Evolutionary conservation across 495 filamentous ascomycete species (phyloP).

Genomic region (Pseudotulostoma volvatum): DNA sequence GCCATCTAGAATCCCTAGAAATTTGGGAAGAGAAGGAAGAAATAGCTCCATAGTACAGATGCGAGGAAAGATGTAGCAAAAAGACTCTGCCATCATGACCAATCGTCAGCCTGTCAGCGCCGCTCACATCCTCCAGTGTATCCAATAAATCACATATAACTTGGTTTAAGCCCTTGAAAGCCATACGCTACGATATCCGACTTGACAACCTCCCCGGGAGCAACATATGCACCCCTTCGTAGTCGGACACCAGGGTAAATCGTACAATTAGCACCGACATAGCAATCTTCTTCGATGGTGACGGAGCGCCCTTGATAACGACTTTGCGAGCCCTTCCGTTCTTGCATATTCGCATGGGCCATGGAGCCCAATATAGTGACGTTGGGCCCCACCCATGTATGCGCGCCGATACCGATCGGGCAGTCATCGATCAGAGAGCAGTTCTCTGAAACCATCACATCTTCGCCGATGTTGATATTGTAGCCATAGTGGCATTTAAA

Average conservation of each 20-base stretch:
- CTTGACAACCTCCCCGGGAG: conserved; percentile 31
- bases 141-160: conserved; percentile 29
- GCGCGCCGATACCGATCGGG: conserved; percentile 55
- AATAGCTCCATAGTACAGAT: too few relatives aligned
- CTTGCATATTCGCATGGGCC: conserved; percentile 57
- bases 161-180: conserved; percentile 29
- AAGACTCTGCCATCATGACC: too few relatives aligned
- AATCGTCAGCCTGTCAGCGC: too few relatives aligned
- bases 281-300: conserved; percentile 75
- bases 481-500: conserved; percentile 95
- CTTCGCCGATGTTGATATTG: conserved; percentile 76
- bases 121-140: too few relatives aligned
- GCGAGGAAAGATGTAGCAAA: too few relatives aligned
- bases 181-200: conserved; percentile 28
- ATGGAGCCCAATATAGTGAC: conserved; percentile 73
- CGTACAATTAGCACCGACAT: conserved; percentile 70
- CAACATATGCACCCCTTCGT: conserved; percentile 27
- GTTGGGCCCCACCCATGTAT: conserved; percentile 69
- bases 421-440: conserved; percentile 77
- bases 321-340: conserved; percentile 57
- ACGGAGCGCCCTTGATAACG: conserved; percentile 56
- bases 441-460: conserved; percentile 71
- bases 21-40: too few relatives aligned
- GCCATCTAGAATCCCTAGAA: too few relatives aligned
- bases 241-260: conserved; percentile 49